Conservation (phyloP, 1,284 basidiomycete genomes). For the Ganoderma leucocontextum region DNA sequence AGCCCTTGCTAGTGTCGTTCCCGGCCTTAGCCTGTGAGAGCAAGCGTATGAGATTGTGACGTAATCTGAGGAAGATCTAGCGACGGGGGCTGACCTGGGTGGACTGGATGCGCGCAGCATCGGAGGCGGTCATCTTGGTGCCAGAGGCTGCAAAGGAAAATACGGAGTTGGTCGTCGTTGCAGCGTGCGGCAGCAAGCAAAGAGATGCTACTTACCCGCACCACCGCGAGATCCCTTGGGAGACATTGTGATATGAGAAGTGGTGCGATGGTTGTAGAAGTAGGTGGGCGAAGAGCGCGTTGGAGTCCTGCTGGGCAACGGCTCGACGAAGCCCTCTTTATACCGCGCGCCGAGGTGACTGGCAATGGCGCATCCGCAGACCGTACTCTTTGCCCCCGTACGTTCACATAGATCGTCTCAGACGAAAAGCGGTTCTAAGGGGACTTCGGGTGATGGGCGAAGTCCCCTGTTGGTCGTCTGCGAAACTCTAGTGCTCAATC, state of each 20-base stretch:
- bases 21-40: conserved; percentile 41
- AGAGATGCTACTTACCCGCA: conserved; percentile 20
- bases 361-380: not conserved
- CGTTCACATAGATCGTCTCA: conserved; percentile 2
- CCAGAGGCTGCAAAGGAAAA: conserved; percentile 18
- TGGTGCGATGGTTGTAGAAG: not conserved
- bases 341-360: not conserved
- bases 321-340: not conserved
- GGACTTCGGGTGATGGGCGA: not conserved
- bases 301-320: not conserved
- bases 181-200: not conserved
- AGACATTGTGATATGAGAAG: conserved; percentile 29
- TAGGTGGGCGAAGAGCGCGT: not conserved
- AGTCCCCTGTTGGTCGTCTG: not conserved
- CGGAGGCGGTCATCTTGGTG: conserved; percentile 35
- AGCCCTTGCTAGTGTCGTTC: conserved; percentile 42
- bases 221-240: conserved; percentile 31
- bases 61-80: not conserved
- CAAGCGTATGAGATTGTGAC: conserved; percentile 3
- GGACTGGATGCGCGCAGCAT: conserved; percentile 44
- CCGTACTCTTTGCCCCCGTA: not conserved
- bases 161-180: not conserved
- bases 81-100: conserved; percentile 37
- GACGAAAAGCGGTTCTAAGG: not conserved
- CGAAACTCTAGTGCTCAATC: conserved; percentile 8